phyloP scores from a whole-genome alignment of 306 rosid species.

The Prunus davidiana region DNA sequence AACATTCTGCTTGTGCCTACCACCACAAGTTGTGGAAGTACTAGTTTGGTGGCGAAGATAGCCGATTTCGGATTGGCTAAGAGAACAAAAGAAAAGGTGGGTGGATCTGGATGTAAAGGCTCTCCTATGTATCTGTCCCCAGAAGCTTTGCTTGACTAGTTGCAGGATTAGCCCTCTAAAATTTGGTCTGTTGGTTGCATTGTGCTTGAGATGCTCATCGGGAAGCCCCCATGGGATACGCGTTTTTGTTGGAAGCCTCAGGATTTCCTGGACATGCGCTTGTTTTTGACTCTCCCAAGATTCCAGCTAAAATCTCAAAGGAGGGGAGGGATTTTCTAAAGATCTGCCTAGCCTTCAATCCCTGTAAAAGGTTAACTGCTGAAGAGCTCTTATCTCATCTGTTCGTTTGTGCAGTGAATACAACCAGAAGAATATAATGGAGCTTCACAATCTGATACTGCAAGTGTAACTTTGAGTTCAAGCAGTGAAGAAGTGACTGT shows the following conservation, averaged over 20 bases:
- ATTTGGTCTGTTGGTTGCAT: slow-evolving; percentile 32
- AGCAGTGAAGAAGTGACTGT: no score
- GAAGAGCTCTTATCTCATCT: no score
- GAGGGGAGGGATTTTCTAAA: background rate
- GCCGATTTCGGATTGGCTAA: slow-evolving; percentile 34
- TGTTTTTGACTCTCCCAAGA: slow-evolving; percentile 8
- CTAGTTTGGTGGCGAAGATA: slow-evolving; percentile 20
- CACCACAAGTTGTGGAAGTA: background rate
- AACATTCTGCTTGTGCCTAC: slow-evolving; percentile 20
- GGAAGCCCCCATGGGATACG: slow-evolving; percentile 21
- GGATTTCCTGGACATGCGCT: slow-evolving; percentile 11
- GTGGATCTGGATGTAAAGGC: slow-evolving; percentile 9
- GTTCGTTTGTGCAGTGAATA: no score
- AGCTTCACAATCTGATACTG: no score
- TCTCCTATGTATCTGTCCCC: slow-evolving; percentile 23
- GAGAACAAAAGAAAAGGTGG: slow-evolving; percentile 8
- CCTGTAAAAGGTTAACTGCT: no score
- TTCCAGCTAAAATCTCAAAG: slow-evolving; percentile 5
- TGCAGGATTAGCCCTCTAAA: slow-evolving; percentile 21
- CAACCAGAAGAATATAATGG: no score
- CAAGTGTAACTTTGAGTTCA: no score
- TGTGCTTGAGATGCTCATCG: slow-evolving; percentile 32
- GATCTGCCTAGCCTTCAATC: background rate
- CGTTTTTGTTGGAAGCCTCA: background rate
- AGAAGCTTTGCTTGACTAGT: slow-evolving; percentile 11